Conservation (phyloP, 208 protist genomes). For the Tritrichomonas foetus region DNA sequence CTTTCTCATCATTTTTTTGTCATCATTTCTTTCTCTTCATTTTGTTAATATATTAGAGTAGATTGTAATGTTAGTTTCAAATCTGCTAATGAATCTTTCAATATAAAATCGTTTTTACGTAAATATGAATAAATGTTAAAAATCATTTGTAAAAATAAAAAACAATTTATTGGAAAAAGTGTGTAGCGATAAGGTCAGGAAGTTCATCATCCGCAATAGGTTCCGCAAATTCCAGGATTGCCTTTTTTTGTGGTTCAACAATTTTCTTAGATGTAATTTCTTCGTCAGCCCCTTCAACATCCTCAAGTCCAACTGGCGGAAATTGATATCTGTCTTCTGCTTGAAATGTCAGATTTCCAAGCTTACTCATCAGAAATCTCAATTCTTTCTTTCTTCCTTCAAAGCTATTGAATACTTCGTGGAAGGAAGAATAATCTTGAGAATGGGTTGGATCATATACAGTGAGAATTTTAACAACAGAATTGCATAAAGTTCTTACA, state of each 20-base stretch:
- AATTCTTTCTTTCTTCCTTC: slow-evolving; percentile 32
- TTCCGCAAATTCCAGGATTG: neutral
- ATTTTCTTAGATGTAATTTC: neutral
- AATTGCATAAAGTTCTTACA: neutral
- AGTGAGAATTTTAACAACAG: neutral
- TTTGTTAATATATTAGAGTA: too few relatives aligned
- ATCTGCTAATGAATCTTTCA: too few relatives aligned
- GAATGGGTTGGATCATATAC: neutral
- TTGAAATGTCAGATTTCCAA: slow-evolving; percentile 36
- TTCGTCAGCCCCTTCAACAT: slow-evolving; percentile 20
- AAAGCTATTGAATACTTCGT: neutral
- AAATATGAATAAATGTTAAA: neutral
- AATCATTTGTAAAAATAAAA: neutral
- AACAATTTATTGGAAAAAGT: slow-evolving; percentile 23
- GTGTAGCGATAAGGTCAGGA: slow-evolving; percentile 28
- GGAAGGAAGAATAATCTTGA: neutral
- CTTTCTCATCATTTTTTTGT: too few relatives aligned
- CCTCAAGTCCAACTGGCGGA: neutral
- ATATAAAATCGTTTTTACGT: too few relatives aligned
- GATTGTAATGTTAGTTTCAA: too few relatives aligned
- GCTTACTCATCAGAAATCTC: neutral
- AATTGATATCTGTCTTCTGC: neutral
- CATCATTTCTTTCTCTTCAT: too few relatives aligned
- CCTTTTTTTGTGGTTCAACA: neutral
- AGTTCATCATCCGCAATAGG: neutral